phyloP scores from a whole-genome alignment of 148 eudicot genomes.

The Camellia japonica region DNA sequence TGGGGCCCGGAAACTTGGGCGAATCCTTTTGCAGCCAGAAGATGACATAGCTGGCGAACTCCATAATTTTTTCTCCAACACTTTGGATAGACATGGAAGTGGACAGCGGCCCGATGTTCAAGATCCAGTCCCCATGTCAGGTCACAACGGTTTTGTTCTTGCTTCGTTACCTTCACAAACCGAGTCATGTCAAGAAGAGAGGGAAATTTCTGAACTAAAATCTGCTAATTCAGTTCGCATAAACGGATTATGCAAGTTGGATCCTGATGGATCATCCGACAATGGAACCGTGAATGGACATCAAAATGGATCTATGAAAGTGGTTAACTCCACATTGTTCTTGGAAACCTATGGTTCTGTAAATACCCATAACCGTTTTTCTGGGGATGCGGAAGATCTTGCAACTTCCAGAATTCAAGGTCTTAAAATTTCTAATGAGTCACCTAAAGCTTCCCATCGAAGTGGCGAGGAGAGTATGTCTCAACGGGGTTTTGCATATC shows the following conservation, averaged over 20 bases:
- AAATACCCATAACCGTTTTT: constrained; percentile 22
- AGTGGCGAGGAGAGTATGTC: constrained; percentile 17
- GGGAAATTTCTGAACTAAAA: constrained; percentile 26
- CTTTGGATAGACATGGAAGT: constrained; percentile 73
- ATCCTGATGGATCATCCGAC: constrained; percentile 18
- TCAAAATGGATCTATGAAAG: constrained; percentile 20
- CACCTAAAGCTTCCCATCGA: constrained; percentile 16
- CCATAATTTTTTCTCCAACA: constrained; percentile 63
- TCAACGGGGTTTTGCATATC: constrained; percentile 14
- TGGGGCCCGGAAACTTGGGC: constrained; percentile 85
- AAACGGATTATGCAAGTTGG: constrained; percentile 21
- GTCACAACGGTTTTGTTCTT: constrained; percentile 26
- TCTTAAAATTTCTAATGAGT: constrained; percentile 30
- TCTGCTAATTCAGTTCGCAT: constrained; percentile 22
- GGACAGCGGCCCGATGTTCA: constrained; percentile 78
- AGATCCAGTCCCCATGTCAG: constrained; percentile 30
- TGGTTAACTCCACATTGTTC: neutral
- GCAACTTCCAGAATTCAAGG: constrained; percentile 30
- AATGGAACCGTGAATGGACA: constrained; percentile 1
- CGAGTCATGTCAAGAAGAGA: constrained; percentile 32
- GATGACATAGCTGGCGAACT: constrained; percentile 61
- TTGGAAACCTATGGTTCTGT: constrained; percentile 4
- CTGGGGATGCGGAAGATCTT: constrained; percentile 44
- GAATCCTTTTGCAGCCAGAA: constrained; percentile 56
- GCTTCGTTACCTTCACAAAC: constrained; percentile 20